phyloP scores from a whole-genome alignment of 306 rosid genomes.

The Malus sieversii region DNA sequence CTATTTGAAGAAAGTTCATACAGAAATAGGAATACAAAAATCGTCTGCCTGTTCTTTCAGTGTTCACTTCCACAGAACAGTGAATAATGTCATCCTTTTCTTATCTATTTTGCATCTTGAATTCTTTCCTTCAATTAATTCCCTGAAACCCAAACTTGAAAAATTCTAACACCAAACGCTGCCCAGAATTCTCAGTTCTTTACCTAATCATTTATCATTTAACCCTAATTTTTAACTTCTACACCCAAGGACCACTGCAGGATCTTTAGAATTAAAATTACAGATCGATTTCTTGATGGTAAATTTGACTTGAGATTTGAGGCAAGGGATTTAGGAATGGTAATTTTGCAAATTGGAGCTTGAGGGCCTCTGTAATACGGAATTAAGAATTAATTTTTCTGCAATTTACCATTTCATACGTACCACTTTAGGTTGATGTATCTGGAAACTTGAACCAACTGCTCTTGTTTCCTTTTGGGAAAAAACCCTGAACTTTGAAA shows the following conservation, averaged over 20 bases:
- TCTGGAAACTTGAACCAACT: not conserved
- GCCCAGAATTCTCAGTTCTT: not conserved
- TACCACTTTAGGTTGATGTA: not conserved
- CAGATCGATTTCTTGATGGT: not conserved
- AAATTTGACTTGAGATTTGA: not conserved
- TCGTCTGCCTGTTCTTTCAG: not conserved
- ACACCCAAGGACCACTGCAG: not conserved
- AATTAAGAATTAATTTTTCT: not conserved
- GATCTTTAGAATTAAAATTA: not conserved
- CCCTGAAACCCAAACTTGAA: not conserved
- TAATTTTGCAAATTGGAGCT: not conserved
- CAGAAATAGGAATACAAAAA: slow-evolving; percentile 1
- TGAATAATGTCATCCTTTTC: not conserved
- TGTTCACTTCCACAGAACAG: not conserved
- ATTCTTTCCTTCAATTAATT: not conserved
- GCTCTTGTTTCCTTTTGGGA: not conserved
- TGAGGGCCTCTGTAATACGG: not conserved
- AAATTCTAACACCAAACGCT: not conserved
- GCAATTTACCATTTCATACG: not conserved
- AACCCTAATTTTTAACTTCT: not conserved
- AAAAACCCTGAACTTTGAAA: not conserved
- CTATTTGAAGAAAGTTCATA: not conserved
- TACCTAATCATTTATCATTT: not conserved
- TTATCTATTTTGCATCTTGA: not conserved
- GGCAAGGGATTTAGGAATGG: not conserved